Evolutionary conservation across 805 yeast species (phyloP), one percentile per base, ranked within the genome.

Genomic region (Yamadazyma olivae): DNA sequence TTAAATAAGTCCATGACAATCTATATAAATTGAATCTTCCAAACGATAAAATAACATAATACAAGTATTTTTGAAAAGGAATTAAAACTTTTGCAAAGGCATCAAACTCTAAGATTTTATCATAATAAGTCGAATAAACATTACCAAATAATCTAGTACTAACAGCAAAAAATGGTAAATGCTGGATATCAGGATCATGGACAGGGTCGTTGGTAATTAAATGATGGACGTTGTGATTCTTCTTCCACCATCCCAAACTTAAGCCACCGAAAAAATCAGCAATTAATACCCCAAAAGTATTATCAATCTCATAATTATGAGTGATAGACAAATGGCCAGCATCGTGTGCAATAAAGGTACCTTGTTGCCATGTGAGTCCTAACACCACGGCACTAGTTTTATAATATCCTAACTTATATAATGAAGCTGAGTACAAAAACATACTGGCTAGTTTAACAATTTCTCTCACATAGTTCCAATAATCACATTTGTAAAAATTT

Each of bases 151-250:
- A 64, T 43, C 83, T 66, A 1, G 84, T 70, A 36, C 89, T 80
- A 14, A 88, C 95, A 2, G 95, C 95, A 55, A 88, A 88, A 50
- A 88, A 88, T 1, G 96, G 96, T 44, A 88, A 58, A 60, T 88
- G 96, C 59, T 88, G 96, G 54, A 88, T 89, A 60, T 88, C 96
- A 0, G 96, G 96, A 51, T 88, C 96, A 54, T 89, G 95, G 2
- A 83, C 83, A 0, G 96, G 96, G 53, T 88, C 95, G 57, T 88
- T 88, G n/a, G 96, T 84, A 36, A 88, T 73, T 34, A 88, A 62
- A 56, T 88, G 96, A 59, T 88, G 96, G n/a, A 88, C 95, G 55
- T 88, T 88, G 60, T 88, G 96, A 58, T 85, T 88, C 35, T 90
- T 70, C 50, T 88, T 89, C 96, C 96, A 88, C 96, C 96, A 88